Evolutionary conservation across 2,329 filamentous ascomycete species (phyloP).

Genomic region (Aspergillus ibericus): DNA sequence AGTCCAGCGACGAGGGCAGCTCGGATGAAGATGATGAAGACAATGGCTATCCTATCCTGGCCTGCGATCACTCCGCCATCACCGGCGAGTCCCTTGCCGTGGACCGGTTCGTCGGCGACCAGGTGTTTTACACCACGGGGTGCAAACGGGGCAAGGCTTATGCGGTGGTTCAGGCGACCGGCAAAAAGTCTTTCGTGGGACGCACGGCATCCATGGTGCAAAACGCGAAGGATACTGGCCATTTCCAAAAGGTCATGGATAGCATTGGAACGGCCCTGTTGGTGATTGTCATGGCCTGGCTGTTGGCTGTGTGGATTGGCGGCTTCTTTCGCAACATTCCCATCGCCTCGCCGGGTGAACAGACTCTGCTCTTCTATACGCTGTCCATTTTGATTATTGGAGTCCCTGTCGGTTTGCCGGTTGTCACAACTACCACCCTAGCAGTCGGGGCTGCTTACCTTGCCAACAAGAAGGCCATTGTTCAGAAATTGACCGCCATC

Average conservation of each 20-base stretch:
- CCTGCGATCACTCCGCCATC: slow-evolving; percentile 76
- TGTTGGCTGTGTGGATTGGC: slow-evolving; percentile 73
- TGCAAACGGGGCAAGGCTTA: slow-evolving; percentile 80
- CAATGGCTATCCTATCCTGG: slow-evolving; percentile 56
- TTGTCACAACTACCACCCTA: slow-evolving; percentile 74
- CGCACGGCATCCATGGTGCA: slow-evolving; percentile 72
- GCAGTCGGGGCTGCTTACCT: slow-evolving; percentile 76
- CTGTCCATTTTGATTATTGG: slow-evolving; percentile 73
- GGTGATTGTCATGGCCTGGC: slow-evolving; percentile 75
- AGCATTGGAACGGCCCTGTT: slow-evolving; percentile 72
- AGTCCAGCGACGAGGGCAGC: slow-evolving; percentile 53
- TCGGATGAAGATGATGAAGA: slow-evolving; percentile 61
- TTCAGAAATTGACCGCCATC: slow-evolving; percentile 77
- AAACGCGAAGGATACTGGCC: slow-evolving; percentile 72
- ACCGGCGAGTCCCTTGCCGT: slow-evolving; percentile 74
- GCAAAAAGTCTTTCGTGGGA: slow-evolving; percentile 73
- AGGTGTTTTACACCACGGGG: slow-evolving; percentile 75
- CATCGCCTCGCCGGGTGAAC: slow-evolving; percentile 55
- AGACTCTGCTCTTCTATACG: slow-evolving; percentile 67
- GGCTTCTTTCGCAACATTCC: slow-evolving; percentile 72
- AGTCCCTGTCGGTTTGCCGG: slow-evolving; percentile 76
- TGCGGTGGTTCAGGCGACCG: slow-evolving; percentile 65
- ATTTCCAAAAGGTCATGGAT: slow-evolving; percentile 84
- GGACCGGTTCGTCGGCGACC: slow-evolving; percentile 65
- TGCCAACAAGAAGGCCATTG: slow-evolving; percentile 74